Evolutionary conservation across 208 protist species (phyloP).

Genomic region (Porcisia hertigi): DNA sequence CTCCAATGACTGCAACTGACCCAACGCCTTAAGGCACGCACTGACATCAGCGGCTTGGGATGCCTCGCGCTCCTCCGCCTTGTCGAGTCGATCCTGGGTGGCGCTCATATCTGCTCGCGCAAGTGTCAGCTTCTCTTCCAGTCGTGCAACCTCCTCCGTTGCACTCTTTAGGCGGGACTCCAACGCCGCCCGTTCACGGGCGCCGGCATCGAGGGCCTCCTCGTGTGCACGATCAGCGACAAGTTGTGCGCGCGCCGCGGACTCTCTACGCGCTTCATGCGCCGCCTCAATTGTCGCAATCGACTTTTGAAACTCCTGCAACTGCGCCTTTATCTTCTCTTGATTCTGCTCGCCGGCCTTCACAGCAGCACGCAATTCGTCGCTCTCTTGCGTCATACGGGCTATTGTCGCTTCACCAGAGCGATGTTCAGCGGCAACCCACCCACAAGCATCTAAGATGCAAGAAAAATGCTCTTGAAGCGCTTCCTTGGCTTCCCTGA

Average conservation of each 20-base stretch:
- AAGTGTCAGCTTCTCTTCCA: neutral
- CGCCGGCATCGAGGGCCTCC: neutral
- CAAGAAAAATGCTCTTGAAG: neutral
- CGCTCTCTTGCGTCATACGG: neutral
- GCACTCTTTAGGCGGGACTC: neutral
- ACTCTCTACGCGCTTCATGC: neutral
- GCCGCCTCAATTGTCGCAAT: conserved; percentile 1
- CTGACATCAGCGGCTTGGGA: neutral
- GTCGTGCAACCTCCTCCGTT: neutral
- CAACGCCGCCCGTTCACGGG: neutral
- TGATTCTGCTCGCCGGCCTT: neutral
- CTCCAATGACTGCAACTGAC: neutral
- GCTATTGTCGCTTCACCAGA: neutral
- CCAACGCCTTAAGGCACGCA: conserved; percentile 9
- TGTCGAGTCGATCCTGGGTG: neutral
- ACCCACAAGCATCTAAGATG: conserved; percentile 9
- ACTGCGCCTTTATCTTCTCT: neutral
- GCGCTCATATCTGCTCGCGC: neutral
- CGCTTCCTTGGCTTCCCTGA: neutral
- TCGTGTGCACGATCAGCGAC: neutral
- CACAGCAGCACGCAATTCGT: neutral
- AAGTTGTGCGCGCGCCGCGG: neutral
- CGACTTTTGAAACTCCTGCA: neutral
- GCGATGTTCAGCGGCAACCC: neutral
- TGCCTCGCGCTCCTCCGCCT: neutral